Evolutionary conservation across 768 basidiomycete genomes (phyloP), one percentile per base, ranked within the genome.

Genomic region (Phaeotremella fagi): DNA sequence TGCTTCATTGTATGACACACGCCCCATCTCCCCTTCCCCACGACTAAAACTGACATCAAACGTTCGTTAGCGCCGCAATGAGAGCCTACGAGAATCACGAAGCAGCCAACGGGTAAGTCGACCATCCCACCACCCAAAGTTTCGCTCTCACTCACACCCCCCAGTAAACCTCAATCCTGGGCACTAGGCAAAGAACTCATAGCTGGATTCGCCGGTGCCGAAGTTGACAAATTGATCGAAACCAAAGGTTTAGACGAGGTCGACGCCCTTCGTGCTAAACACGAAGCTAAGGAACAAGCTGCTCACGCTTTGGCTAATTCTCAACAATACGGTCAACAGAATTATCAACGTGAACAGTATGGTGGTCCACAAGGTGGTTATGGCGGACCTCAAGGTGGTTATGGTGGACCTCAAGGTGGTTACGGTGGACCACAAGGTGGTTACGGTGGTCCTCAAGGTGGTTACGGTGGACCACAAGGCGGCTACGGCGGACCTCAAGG

Each of bases 21-120:
- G n/a, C n/a, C n/a, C n/a, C n/a, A n/a, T n/a, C n/a, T n/a, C n/a
- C n/a, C n/a, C n/a, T n/a, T n/a, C n/a, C n/a, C n/a, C n/a, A n/a
- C n/a, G n/a, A n/a, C n/a, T n/a, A n/a, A n/a, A n/a, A n/a, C n/a
- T n/a, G n/a, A n/a, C n/a, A n/a, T n/a, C n/a, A n/a, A n/a, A n/a
- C n/a, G n/a, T n/a, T n/a, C n/a, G n/a, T 71, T 69, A n/a, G n/a
- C 49, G 70, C 68, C 20, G 70, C 70, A 18, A 72, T 72, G 70
- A 53, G 58, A 29, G 66, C 68, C 2, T 73, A 71, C 57, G 60
- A 71, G 60, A 50, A 73, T 22, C 73, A 72, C 59, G 47, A 55
- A 15, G 68, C 56, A 9, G 27, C 14, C 26, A 45, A 55, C 23
- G 54, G 54, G 54, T 50, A 9, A 9, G 54, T 50, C 20, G 14